These are phyloP conservation scores for Pezizomycotina sp. DNA, from an alignment of 2,329 filamentous ascomycete genomes.

Conservation along the genomic window DNA sequence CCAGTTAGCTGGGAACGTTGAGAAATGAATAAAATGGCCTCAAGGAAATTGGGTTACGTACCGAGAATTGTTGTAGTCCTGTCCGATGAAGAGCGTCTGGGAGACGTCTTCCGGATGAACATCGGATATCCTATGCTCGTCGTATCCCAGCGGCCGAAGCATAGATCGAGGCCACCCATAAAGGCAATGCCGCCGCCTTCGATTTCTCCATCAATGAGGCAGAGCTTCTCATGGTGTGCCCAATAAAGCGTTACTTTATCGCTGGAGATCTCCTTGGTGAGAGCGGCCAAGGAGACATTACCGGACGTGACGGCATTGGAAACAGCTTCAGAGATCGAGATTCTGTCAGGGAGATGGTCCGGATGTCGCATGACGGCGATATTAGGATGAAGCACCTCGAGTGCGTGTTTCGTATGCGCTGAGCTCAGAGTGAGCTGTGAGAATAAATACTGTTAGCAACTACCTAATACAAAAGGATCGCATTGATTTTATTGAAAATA, in stretches of 20 bases:
- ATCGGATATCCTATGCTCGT: slow-evolving; percentile 72
- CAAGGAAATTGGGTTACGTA: slow-evolving; percentile 3
- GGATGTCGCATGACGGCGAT: slow-evolving; percentile 83
- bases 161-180: slow-evolving; percentile 72
- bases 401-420: slow-evolving; percentile 57
- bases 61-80: slow-evolving; percentile 82
- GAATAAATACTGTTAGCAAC: slow-evolving; percentile 29
- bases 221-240: slow-evolving; percentile 88
- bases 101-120: slow-evolving; percentile 63
- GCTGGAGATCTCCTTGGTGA: slow-evolving; percentile 33
- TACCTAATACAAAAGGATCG: slow-evolving; percentile 32
- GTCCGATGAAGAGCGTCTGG: slow-evolving; percentile 65
- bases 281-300: slow-evolving; percentile 12
- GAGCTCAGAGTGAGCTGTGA: slow-evolving; percentile 14
- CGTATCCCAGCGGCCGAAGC: slow-evolving; percentile 77
- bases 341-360: slow-evolving; percentile 60
- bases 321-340: slow-evolving; percentile 18
- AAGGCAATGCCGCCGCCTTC: slow-evolving; percentile 42
- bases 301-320: slow-evolving; percentile 17
- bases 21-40: background rate
- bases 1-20: slow-evolving; percentile 3
- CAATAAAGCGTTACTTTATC: slow-evolving; percentile 75
- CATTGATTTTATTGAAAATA: slow-evolving; percentile 33
- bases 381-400: slow-evolving; percentile 65
- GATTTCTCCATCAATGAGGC: slow-evolving; percentile 53